phyloP scores from a whole-genome alignment of 805 yeast species.

The Diddensiella caesifluorescens region DNA sequence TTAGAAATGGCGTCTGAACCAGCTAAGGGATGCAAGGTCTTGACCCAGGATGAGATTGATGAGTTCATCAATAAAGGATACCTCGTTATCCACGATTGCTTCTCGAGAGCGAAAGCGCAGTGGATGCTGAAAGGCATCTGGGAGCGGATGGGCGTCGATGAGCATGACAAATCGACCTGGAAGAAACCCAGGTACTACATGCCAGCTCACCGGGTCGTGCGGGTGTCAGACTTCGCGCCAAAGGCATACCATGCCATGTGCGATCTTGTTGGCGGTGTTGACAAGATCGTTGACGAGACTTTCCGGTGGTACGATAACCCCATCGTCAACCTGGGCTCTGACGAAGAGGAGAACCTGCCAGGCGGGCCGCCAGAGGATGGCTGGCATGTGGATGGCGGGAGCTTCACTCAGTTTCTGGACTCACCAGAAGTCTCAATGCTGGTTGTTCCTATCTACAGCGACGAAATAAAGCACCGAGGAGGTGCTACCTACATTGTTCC shows the following conservation, averaged over 20 bases:
- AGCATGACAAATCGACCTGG: conserved; percentile 14
- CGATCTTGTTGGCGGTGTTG: conserved; percentile 14
- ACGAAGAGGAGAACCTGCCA: conserved; percentile 11
- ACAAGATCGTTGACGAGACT: conserved; percentile 12
- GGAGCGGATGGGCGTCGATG: conserved; percentile 14
- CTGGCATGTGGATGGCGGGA: conserved; percentile 14
- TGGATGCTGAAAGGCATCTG: conserved; percentile 15
- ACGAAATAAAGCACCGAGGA: conserved; percentile 9
- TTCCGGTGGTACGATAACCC: conserved; percentile 16
- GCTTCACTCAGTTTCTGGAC: conserved; percentile 14
- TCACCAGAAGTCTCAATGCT: conserved; percentile 12
- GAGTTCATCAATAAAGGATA: conserved; percentile 13
- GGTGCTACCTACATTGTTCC: conserved; percentile 14
- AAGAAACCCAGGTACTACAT: conserved; percentile 9
- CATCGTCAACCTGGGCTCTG: conserved; percentile 12
- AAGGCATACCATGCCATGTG: conserved; percentile 14
- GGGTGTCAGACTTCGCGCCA: conserved; percentile 11
- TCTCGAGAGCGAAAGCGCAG: conserved; percentile 12
- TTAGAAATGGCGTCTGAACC: conserved; percentile 4
- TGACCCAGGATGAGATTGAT: conserved; percentile 13
- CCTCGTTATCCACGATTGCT: conserved; percentile 13
- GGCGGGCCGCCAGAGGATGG: conserved; percentile 13
- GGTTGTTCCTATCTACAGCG: conserved; percentile 11
- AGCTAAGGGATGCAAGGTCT: conserved; percentile 8
- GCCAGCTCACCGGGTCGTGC: conserved; percentile 15